phyloP scores from a whole-genome alignment of 257 asterid genomes.

The Solanum neorickii region DNA sequence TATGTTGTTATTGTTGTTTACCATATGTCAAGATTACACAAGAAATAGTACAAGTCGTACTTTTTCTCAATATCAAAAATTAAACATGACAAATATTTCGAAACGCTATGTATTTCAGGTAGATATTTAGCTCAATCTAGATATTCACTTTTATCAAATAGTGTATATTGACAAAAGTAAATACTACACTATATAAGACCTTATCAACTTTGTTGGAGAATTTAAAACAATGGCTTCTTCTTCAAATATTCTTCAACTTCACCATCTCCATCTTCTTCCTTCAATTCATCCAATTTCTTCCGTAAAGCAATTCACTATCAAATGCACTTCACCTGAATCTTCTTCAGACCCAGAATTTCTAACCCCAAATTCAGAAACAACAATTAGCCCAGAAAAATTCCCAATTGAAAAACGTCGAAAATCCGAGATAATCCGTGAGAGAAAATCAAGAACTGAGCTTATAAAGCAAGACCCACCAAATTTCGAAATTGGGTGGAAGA shows the following conservation, averaged over 20 bases:
- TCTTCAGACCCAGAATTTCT: constrained; percentile 28
- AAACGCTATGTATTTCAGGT: accelerated
- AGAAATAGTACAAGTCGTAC: too few species aligned
- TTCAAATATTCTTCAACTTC: constrained; percentile 21
- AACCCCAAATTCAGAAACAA: constrained; percentile 32
- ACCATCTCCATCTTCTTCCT: constrained; percentile 12
- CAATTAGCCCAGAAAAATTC: constrained; percentile 46
- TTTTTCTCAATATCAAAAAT: too few species aligned
- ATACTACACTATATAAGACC: background rate
- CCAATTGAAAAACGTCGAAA: constrained; percentile 59
- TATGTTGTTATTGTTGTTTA: too few species aligned
- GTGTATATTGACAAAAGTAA: background rate
- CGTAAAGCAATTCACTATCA: constrained; percentile 10
- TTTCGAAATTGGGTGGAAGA: constrained; percentile 87
- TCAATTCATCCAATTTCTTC: background rate
- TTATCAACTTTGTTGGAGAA: background rate
- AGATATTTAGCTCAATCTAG: background rate
- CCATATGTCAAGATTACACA: background rate
- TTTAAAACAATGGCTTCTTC: constrained; percentile 30
- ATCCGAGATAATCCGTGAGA: constrained; percentile 58
- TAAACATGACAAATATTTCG: too few species aligned
- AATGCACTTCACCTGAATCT: constrained; percentile 27
- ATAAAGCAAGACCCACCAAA: constrained; percentile 60
- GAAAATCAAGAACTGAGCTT: constrained; percentile 30
- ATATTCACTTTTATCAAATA: background rate